Percentiles rank a stretch among this genome's conserved stretches.
Evolutionary conservation across 1,139 yeast species (phyloP).

Genomic region (Lodderomyces oxycetoniae): DNA sequence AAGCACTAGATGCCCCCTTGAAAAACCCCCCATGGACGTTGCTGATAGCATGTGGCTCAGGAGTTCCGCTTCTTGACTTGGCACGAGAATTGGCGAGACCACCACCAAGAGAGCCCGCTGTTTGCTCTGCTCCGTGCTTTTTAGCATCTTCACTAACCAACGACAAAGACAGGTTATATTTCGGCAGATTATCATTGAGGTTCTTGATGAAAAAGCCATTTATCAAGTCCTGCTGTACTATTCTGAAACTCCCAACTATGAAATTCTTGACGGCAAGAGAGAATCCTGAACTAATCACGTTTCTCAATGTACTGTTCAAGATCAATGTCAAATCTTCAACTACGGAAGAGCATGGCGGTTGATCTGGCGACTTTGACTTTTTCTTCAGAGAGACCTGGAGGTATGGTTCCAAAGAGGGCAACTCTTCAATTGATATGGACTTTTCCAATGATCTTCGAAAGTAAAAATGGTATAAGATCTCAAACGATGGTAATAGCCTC

Average conservation of each 20-base stretch:
- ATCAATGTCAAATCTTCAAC: constrained; percentile 81
- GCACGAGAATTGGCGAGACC: constrained; percentile 1
- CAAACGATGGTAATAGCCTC: constrained; percentile 58
- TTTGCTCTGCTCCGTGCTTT: constrained; percentile 5
- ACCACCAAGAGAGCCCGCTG: constrained; percentile 1
- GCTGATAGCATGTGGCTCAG: constrained; percentile 21
- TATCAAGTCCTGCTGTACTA: constrained; percentile 35
- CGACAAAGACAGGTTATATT: constrained; percentile 39
- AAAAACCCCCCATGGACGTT: constrained; percentile 32
- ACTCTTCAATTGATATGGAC: constrained; percentile 73
- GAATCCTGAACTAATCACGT: constrained; percentile 59
- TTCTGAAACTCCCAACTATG: constrained; percentile 29
- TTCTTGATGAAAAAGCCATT: constrained; percentile 44
- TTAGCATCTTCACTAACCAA: constrained; percentile 19
- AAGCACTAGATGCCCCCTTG: constrained; percentile 44
- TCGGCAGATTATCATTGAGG: constrained; percentile 53
- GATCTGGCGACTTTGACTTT: constrained; percentile 35
- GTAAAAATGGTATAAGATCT: constrained; percentile 58
- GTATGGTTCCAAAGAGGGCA: constrained; percentile 47
- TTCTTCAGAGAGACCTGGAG: constrained; percentile 15
- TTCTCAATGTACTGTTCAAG: constrained; percentile 59
- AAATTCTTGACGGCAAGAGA: constrained; percentile 49
- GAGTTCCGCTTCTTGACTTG: constrained; percentile 33
- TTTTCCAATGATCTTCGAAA: constrained; percentile 77
- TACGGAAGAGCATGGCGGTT: constrained; percentile 73